phyloP scores from a whole-genome alignment of 352 stramenopile genomes.

The Phytophthora aleatoria region DNA sequence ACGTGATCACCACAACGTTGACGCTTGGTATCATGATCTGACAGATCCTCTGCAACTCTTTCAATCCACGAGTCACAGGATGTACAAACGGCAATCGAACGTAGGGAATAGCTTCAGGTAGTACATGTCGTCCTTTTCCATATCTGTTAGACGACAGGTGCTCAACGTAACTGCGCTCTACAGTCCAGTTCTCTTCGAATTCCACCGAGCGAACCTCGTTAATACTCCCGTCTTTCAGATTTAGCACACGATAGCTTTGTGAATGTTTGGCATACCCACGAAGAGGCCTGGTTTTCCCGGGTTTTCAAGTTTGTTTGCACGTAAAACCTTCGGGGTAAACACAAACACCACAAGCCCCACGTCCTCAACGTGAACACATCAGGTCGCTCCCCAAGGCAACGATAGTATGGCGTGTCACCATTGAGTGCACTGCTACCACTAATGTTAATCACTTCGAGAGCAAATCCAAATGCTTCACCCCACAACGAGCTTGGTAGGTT shows the following conservation, averaged over 20 bases:
- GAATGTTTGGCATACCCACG: neutral
- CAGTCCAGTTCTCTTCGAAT: slow-evolving; percentile 7
- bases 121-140: neutral
- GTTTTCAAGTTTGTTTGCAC: neutral
- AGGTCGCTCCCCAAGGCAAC: neutral
- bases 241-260: neutral
- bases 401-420: neutral
- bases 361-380: neutral
- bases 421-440: neutral
- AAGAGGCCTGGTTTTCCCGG: neutral
- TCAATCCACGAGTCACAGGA: neutral
- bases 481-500: neutral
- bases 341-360: neutral
- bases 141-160: neutral
- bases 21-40: neutral
- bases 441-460: neutral
- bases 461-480: neutral
- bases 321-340: neutral
- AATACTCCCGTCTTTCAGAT: neutral
- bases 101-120: neutral
- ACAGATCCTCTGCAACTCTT: neutral
- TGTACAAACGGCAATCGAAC: neutral
- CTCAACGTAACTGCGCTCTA: slow-evolving; percentile 2
- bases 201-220: neutral
- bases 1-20: neutral